Evolutionary conservation across 2,329 filamentous ascomycete species (phyloP), one percentile per base, ranked within the genome.

Genomic region (Leptodontidium sp.): DNA sequence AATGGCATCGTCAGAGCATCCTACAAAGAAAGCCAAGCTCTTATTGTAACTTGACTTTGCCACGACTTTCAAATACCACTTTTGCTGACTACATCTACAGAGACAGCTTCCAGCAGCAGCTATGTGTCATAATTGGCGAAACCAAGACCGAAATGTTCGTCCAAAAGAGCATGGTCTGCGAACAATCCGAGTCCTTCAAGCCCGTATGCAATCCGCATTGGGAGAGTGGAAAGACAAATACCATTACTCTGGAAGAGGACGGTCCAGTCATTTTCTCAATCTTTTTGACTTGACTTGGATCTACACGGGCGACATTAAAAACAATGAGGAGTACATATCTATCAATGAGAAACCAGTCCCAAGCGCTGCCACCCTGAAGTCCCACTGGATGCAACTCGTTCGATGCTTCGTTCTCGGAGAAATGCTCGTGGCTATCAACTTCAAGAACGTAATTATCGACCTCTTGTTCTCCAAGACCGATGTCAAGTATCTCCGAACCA

Each of bases 301-400:
- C 45, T n/a, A 47, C 45, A 47, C 45, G 0, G 14, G 45, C n/a
- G 45, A 47, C 15, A 47, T 47, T 14, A 4, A 47, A 21, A 6
- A 47, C 8, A 47, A 47, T 9, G 45, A 47, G 17, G 43, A 17
- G 4, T 45, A 45, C 43, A 45, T 45, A 14, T 45, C 43, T 45
- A 45, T 45, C 11, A 9, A 45, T 17, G 43, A 17, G 12, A 45
- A 45, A 17, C 12, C 11, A 45, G 11, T 9, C 17, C 43, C 43
- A 45, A 14, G 4, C 17, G 43, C 11, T 7, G 17, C 43, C 12
- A 45, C 17, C 43, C 43, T 45, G 5, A 53, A 53, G 21, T 12
- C n/a, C 3, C 50, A 24, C 11, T 53, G 50, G 50, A 53, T 53
- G 21, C 50, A 53, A 29, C 50, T 53, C n/a, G 50, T 53, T 29